Percentiles rank a stretch among this genome's conserved stretches.
phyloP scores from a whole-genome alignment of 306 rosid species.

The Vicia faba region DNA sequence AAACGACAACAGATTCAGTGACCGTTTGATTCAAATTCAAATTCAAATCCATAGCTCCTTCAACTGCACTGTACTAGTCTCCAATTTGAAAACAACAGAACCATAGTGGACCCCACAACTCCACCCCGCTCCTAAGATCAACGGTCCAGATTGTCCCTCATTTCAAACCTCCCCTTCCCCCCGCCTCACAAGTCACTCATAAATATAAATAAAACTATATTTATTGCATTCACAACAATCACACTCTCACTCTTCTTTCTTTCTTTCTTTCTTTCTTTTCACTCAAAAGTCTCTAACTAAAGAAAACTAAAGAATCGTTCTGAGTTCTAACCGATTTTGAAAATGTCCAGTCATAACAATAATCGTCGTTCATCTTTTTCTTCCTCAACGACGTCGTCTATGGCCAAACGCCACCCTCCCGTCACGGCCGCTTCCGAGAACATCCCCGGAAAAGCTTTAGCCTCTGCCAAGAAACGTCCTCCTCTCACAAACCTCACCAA shows the following conservation, averaged over 20 bases:
- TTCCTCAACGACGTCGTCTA: slow-evolving; percentile 71
- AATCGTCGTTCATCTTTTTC: slow-evolving; percentile 79
- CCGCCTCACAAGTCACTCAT: slow-evolving; percentile 57
- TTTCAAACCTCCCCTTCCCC: slow-evolving; percentile 68
- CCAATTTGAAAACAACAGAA: neutral
- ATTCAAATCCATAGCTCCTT: slow-evolving; percentile 50
- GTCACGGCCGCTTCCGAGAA: slow-evolving; percentile 29
- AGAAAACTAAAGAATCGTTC: neutral
- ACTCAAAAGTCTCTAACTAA: slow-evolving; percentile 20
- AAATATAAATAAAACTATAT: slow-evolving; percentile 33
- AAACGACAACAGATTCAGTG: slow-evolving; percentile 51
- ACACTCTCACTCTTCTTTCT: slow-evolving; percentile 16
- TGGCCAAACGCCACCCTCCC: slow-evolving; percentile 75
- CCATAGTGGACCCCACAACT: slow-evolving; percentile 53
- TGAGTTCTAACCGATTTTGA: too few relatives aligned
- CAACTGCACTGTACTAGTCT: neutral
- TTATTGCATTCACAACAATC: slow-evolving; percentile 39
- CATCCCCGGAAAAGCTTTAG: slow-evolving; percentile 44
- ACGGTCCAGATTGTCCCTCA: slow-evolving; percentile 58
- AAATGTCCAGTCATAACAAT: slow-evolving; percentile 50
- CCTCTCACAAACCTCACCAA: slow-evolving; percentile 85
- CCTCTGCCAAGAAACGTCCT: slow-evolving; percentile 76
- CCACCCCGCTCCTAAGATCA: slow-evolving; percentile 59
- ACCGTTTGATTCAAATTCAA: slow-evolving; percentile 57
- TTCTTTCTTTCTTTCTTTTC: slow-evolving; percentile 14